These are phyloP conservation scores for Articulospora tetracladia DNA, from an alignment of 495 filamentous ascomycete genomes.

Conservation along the genomic window DNA sequence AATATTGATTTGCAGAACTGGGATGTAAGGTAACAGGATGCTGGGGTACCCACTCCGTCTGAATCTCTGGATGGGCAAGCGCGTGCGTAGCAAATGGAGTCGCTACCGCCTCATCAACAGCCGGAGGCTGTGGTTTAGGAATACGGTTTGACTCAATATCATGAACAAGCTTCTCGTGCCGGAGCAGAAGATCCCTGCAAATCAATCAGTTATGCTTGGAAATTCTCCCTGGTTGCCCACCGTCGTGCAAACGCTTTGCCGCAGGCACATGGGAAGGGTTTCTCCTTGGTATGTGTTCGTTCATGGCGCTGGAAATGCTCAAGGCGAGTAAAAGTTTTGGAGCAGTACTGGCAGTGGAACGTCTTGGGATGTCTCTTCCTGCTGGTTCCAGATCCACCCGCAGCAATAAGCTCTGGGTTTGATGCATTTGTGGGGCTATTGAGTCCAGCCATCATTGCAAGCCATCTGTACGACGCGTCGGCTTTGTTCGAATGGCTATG, in stretches of 20 bases:
- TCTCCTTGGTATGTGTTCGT: constrained; percentile 58
- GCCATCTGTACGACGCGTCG: too few relatives aligned
- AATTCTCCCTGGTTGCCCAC: constrained; percentile 30
- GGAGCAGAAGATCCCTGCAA: constrained; percentile 65
- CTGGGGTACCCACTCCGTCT: background rate
- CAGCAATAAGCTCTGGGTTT: too few relatives aligned
- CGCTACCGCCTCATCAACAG: background rate
- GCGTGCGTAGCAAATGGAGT: background rate
- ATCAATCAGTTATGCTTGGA: constrained; percentile 41
- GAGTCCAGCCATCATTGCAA: too few relatives aligned
- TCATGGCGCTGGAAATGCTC: constrained; percentile 60
- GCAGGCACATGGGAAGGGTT: constrained; percentile 53
- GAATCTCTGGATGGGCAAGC: too few relatives aligned
- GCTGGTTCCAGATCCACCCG: background rate
- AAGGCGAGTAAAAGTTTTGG: constrained; percentile 54
- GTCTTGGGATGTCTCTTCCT: constrained; percentile 29
- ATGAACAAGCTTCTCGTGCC: constrained; percentile 71
- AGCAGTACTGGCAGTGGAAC: constrained; percentile 51
- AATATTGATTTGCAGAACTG: background rate
- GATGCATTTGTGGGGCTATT: too few relatives aligned
- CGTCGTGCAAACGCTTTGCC: constrained; percentile 55
- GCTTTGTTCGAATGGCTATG: too few relatives aligned
- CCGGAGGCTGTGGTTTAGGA: background rate
- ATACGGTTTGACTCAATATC: background rate
- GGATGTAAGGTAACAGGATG: background rate